Percentiles rank a stretch among this genome's conserved stretches.
phyloP scores from a whole-genome alignment of 306 rosid species.

The Rubus idaeus region DNA sequence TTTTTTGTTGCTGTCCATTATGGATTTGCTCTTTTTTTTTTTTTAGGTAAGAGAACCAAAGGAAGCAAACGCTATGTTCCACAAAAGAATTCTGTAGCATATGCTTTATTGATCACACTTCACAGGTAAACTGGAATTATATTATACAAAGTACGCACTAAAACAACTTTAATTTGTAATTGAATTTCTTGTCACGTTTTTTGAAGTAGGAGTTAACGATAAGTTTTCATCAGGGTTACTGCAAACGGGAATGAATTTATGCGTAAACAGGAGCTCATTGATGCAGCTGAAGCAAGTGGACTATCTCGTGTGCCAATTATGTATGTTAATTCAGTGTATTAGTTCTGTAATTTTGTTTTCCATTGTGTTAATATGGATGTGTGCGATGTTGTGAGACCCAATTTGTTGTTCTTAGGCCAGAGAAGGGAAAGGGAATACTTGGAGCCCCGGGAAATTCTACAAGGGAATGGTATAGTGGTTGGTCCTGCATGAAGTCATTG shows the following conservation, averaged over 20 bases:
- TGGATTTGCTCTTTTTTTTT: conserved; percentile 3
- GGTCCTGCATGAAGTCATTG: conserved; percentile 87
- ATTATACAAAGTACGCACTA: not conserved
- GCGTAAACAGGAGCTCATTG: conserved; percentile 88
- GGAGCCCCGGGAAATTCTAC: conserved; percentile 61
- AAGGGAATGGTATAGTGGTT: conserved; percentile 90
- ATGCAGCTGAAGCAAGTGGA: conserved; percentile 93
- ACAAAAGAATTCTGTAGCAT: conserved; percentile 80
- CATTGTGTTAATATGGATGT: conserved; percentile 6
- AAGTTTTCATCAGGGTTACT: conserved; percentile 55
- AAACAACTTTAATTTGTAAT: not conserved
- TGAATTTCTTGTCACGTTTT: conserved; percentile 4
- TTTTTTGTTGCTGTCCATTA: conserved; percentile 10
- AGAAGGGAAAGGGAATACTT: conserved; percentile 79
- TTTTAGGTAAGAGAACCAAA: conserved; percentile 57
- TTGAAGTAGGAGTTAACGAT: conserved; percentile 22
- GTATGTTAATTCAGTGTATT: conserved; percentile 42
- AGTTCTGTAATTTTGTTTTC: conserved; percentile 7
- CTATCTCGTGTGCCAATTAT: conserved; percentile 76
- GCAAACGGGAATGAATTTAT: conserved; percentile 76
- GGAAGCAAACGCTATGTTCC: conserved; percentile 68
- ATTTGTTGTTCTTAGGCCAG: conserved; percentile 57
- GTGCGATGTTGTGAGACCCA: conserved; percentile 19
- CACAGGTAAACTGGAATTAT: conserved; percentile 42
- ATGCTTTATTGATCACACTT: conserved; percentile 79